Conservation (phyloP, 257 asterid genomes). For the Solanum ossicruentum region DNA sequence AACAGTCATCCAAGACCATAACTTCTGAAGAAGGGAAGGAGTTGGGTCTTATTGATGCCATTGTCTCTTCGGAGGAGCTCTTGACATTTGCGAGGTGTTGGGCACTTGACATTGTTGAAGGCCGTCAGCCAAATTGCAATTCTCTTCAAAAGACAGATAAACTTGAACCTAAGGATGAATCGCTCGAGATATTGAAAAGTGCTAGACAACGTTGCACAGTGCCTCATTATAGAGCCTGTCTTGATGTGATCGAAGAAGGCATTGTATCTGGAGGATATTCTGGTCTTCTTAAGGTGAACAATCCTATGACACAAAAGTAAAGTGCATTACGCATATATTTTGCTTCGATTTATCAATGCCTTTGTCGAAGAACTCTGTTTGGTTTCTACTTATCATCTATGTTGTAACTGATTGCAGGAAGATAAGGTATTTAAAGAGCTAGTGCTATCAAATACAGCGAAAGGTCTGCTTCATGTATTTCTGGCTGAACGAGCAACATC, state of each 20-base stretch:
- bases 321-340: not conserved
- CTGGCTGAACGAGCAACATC: conserved; percentile 40
- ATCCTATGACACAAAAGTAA: not conserved
- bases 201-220: conserved; percentile 16
- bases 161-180: conserved; percentile 32
- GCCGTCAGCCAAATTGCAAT: conserved; percentile 27
- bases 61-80: conserved; percentile 36
- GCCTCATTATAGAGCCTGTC: conserved; percentile 31
- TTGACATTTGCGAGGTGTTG: conserved; percentile 34
- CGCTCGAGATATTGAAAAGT: conserved; percentile 28
- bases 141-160: conserved; percentile 43
- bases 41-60: conserved; percentile 43
- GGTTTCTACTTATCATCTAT: not conserved
- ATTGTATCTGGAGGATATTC: conserved; percentile 31
- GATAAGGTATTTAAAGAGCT: conserved; percentile 41
- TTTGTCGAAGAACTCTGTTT: not conserved
- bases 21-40: conserved; percentile 32
- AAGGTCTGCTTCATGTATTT: conserved; percentile 40
- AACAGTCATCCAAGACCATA: conserved; percentile 47
- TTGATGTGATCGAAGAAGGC: conserved; percentile 45
- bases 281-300: conserved; percentile 37
- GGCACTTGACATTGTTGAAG: conserved; percentile 44
- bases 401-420: conserved; percentile 24
- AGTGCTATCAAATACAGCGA: conserved; percentile 44
- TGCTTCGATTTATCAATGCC: not conserved